Evolutionary conservation across 2,329 filamentous ascomycete genomes (phyloP).

Genomic region (Aspergillus tubingensis): DNA sequence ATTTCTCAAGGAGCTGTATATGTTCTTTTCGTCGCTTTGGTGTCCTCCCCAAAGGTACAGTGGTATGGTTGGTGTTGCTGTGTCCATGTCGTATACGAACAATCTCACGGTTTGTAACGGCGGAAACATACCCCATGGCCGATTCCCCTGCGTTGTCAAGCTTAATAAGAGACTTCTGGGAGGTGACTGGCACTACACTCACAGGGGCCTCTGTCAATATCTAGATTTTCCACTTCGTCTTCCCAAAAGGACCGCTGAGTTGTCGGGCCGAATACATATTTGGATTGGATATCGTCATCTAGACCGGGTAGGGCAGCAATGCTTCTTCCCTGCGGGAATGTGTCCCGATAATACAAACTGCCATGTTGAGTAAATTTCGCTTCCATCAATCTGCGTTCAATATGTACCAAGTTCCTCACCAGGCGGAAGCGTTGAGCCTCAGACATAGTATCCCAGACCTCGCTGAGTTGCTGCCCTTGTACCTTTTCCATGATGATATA

Average conservation of each 20-base stretch:
- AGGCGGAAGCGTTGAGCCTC: conserved; percentile 21
- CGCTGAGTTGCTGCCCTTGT: conserved; percentile 17
- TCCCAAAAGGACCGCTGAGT: conserved; percentile 20
- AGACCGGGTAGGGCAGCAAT: too few relatives aligned
- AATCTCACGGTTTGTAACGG: conserved; percentile 24
- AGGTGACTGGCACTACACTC: not conserved
- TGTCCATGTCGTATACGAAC: not conserved
- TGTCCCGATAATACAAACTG: conserved; percentile 21
- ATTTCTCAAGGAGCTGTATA: conserved; percentile 24
- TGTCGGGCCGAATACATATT: conserved; percentile 22
- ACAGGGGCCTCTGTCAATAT: conserved; percentile 22
- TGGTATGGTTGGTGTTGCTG: too few relatives aligned
- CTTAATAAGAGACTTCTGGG: too few relatives aligned
- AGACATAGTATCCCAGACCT: conserved; percentile 22
- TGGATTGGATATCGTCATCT: not conserved
- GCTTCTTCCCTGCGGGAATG: too few relatives aligned
- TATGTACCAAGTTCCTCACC: conserved; percentile 20
- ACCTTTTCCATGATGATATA: conserved; percentile 28
- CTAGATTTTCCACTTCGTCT: conserved; percentile 12
- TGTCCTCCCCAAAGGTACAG: not conserved
- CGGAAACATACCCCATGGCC: conserved; percentile 20
- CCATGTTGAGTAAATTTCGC: conserved; percentile 17
- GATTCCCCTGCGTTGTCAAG: conserved; percentile 14
- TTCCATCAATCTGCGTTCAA: conserved; percentile 18
- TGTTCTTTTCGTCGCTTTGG: conserved; percentile 11